Evolutionary conservation across 2,329 filamentous ascomycete species (phyloP), one percentile per base, ranked within the genome.

Genomic region (Venturia aucupariae): DNA sequence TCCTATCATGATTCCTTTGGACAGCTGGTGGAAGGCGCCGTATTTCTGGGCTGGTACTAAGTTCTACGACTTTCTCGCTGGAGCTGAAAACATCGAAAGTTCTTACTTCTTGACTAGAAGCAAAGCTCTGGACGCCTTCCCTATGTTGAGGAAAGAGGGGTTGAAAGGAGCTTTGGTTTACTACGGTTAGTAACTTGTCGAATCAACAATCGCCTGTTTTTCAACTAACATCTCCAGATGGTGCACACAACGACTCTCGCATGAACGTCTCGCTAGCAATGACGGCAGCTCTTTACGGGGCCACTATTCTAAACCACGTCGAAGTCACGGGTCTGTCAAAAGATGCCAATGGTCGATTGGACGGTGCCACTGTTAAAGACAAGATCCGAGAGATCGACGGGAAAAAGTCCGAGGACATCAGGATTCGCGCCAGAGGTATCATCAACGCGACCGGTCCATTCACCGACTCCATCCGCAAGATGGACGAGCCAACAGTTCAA

Each of bases 401-500:
- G 64, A 79, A 85, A 68, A 80, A 79, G 65, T 67, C 79, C 10
- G 75, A 86, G 62, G 85, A 89, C 67, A 88, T 94, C 74, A 82
- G 80, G 1, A 86, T 95, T 71, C 84, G 84, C 66, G 90, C 90
- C 64, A 91, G 87, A 78, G 90, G 90, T 69, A 82, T 95, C 71
- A 89, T 95, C 77, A 95, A 96, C 75, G 91, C 90, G 64, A 96
- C 91, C 32, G 91, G 91, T 19, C 91, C 91, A 3, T 96, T 95
- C 79, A 89, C 87, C 46, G 91, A 96, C 75, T 85, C 88, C 0
- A 90, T 95, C 68, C 86, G 90, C 69, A 91, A 92, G 76, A 87
- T 95, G 80, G 91, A 96, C 71, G 89, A 93, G 68, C 84, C 83
- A 54, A 77, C 74, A 4, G 84, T 86, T 30, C 83, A 86, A 70